Conservation (phyloP, 176 grass and related monocot species). For the Avena insularis region DNA sequence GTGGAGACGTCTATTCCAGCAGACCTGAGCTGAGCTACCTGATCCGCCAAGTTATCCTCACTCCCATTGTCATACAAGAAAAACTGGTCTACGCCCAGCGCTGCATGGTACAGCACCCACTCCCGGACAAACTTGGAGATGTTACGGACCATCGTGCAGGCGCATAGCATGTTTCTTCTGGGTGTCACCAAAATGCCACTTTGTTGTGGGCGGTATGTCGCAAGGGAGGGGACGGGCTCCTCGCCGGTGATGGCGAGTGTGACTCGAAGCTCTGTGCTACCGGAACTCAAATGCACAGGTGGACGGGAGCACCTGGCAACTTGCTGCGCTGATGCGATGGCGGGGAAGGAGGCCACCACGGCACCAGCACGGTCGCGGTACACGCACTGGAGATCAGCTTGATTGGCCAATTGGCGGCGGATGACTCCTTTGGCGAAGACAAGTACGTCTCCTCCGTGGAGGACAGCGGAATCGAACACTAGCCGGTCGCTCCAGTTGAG, state of each 20-base stretch:
- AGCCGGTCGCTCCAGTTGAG: neutral
- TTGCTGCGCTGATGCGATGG: neutral
- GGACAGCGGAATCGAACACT: neutral
- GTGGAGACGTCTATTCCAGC: neutral
- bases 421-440: neutral
- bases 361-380: neutral
- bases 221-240: neutral
- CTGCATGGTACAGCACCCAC: neutral
- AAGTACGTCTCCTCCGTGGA: neutral
- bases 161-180: neutral
- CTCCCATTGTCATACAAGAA: neutral
- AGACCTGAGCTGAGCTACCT: neutral
- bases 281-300: neutral
- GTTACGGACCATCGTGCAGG: neutral
- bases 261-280: neutral
- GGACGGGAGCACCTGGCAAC: neutral
- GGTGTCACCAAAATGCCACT: neutral
- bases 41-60: neutral
- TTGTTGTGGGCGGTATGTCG: neutral
- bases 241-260: neutral
- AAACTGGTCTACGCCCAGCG: neutral
- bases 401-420: neutral
- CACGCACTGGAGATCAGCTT: neutral
- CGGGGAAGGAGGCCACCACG: neutral
- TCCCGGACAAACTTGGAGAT: neutral